phyloP scores from a whole-genome alignment of 1,284 basidiomycete species.

The Limonomyces culmigenus region DNA sequence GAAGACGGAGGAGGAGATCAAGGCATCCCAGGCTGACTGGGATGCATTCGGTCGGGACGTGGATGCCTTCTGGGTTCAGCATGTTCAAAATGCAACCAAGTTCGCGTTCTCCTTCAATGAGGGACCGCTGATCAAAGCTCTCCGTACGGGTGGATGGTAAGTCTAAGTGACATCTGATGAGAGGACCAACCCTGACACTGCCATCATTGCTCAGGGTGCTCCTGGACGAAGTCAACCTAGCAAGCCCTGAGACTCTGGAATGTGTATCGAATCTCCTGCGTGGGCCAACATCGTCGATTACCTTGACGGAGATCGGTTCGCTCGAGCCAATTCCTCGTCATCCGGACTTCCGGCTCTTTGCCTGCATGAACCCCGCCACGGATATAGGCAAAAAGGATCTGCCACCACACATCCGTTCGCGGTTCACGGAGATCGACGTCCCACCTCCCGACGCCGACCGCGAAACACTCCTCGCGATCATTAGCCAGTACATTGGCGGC shows the following conservation, averaged over 20 bases:
- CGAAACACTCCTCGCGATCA: slow-evolving; percentile 80
- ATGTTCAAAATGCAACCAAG: slow-evolving; percentile 72
- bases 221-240: slow-evolving; percentile 94
- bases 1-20: slow-evolving; percentile 29
- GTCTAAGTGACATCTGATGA: slow-evolving; percentile 8
- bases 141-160: slow-evolving; percentile 84
- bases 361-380: slow-evolving; percentile 99
- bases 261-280: slow-evolving; percentile 80
- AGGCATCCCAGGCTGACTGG: slow-evolving; percentile 56
- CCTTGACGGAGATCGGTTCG: slow-evolving; percentile 88
- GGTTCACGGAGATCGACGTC: slow-evolving; percentile 95
- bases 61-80: slow-evolving; percentile 72
- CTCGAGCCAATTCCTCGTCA: slow-evolving; percentile 85
- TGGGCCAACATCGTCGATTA: slow-evolving; percentile 76
- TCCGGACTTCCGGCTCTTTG: slow-evolving; percentile 90
- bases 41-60: slow-evolving; percentile 56
- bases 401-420: slow-evolving; percentile 74
- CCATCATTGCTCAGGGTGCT: slow-evolving; percentile 69
- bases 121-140: slow-evolving; percentile 87
- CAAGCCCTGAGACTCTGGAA: slow-evolving; percentile 89
- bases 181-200: slow-evolving; percentile 4
- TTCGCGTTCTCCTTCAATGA: slow-evolving; percentile 94
- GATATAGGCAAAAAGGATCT: slow-evolving; percentile 98
- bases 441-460: slow-evolving; percentile 84
- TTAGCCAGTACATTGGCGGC: slow-evolving; percentile 82